Conservation (phyloP, 441 rosid species). For the Adansonia rubrostipa region DNA sequence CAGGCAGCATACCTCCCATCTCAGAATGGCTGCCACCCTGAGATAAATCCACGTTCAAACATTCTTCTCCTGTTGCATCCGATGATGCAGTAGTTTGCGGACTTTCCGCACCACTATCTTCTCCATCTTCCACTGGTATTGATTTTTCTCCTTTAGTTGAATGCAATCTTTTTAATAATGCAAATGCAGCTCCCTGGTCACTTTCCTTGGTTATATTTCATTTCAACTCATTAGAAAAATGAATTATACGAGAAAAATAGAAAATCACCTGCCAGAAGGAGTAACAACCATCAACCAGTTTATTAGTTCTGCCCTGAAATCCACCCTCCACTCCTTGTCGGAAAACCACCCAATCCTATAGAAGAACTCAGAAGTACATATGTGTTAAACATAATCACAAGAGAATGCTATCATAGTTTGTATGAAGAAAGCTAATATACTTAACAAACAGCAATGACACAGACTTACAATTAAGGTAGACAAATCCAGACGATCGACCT, state of each 20-base stretch:
- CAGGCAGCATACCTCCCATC: slow-evolving; percentile 41
- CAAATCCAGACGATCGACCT: slow-evolving; percentile 72
- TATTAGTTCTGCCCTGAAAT: slow-evolving; percentile 93
- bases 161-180: slow-evolving; percentile 59
- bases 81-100: slow-evolving; percentile 39
- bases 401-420: slow-evolving; percentile 10
- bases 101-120: slow-evolving; percentile 32
- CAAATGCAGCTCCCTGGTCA: slow-evolving; percentile 76
- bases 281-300: slow-evolving; percentile 94
- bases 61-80: slow-evolving; percentile 46
- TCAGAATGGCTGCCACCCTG: slow-evolving; percentile 37
- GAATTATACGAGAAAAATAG: slow-evolving; percentile 16
- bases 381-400: background rate
- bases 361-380: background rate
- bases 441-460: slow-evolving; percentile 22
- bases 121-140: slow-evolving; percentile 36
- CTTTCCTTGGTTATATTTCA: slow-evolving; percentile 18
- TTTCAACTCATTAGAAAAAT: slow-evolving; percentile 24
- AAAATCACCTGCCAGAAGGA: slow-evolving; percentile 91
- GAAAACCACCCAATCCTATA: slow-evolving; percentile 78
- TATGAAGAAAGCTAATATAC: slow-evolving; percentile 19
- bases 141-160: slow-evolving; percentile 29
- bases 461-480: slow-evolving; percentile 66
- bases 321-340: slow-evolving; percentile 95
- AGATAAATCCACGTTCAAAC: slow-evolving; percentile 40